A percentile compares a stretch with the other conserved stretches of the same genome.
Evolutionary conservation across 768 basidiomycete species (phyloP).

Genomic region (Chlorophyllum brunneum): DNA sequence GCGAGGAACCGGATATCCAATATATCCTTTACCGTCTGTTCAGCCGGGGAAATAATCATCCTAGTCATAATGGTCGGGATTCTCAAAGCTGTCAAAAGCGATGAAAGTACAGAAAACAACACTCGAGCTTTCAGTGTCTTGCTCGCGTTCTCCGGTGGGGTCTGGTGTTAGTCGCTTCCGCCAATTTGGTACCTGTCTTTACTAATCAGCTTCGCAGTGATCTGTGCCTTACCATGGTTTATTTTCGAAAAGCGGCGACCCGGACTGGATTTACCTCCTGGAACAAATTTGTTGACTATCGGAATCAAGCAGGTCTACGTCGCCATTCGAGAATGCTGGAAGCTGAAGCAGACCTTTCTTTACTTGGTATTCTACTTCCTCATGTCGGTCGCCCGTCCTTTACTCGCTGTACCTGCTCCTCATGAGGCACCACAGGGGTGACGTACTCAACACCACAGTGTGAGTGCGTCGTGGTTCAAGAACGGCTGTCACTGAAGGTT

Average conservation of each 20-base stretch:
- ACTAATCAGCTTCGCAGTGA: constrained; percentile 31
- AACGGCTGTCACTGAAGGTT: not conserved
- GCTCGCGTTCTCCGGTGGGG: constrained; percentile 77
- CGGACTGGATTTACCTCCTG: constrained; percentile 55
- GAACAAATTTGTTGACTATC: constrained; percentile 53
- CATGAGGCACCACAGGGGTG: constrained; percentile 44
- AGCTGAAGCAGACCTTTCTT: constrained; percentile 68
- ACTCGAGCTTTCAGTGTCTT: constrained; percentile 71
- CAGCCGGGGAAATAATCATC: constrained; percentile 65
- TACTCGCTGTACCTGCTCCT: not conserved
- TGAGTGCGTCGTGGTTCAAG: constrained; percentile 26
- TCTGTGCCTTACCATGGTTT: constrained; percentile 74
- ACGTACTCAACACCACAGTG: constrained; percentile 75
- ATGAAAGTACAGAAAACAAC: constrained; percentile 63
- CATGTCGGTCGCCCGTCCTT: constrained; percentile 42
- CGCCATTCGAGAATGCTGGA: constrained; percentile 60
- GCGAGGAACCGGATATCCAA: constrained; percentile 73
- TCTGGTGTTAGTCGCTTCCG: constrained; percentile 52
- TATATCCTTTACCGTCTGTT: constrained; percentile 66
- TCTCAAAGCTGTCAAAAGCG: constrained; percentile 58
- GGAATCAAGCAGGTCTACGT: constrained; percentile 66
- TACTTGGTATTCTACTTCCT: constrained; percentile 76
- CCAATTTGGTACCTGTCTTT: not conserved
- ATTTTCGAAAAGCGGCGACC: constrained; percentile 63
- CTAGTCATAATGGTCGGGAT: constrained; percentile 76